Base-by-base conservation (phyloP, 2,329 filamentous ascomycete genomes). In the Allantophomopsis lycopodina region DNA sequence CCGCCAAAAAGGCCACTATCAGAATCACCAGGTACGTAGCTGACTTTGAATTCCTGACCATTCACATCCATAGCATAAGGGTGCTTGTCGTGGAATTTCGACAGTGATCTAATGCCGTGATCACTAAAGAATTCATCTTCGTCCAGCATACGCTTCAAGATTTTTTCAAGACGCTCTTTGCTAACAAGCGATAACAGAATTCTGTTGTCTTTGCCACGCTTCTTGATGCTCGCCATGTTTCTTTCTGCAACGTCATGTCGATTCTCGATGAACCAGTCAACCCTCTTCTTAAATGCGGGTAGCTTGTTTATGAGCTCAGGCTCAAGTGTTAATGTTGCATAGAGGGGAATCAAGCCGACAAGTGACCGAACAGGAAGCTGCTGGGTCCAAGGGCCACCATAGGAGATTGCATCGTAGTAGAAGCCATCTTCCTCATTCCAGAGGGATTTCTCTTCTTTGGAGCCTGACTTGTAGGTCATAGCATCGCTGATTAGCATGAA, bases 391-490 rank as follows among this genome's bases (percentile, higher is more conserved):
- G 88, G 88, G 7, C 87, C 87, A 37, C 89, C 89, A 76, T 86
- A 96, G 1, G 88, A 93, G 47, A 96, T 96, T 18, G 89, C 89
- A 62, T 96, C 89, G 56, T 96, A 96, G 69, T 96, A 96, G 68
- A 96, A 96, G 41, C 85, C 87, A 59, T 96, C 89, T 46, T 94
- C 75, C 20, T 95, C 87, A 54, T 95, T 96, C 89, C 89, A 96
- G 7, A 96, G 65, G 28, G 88, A 94, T 54, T 85, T 76, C 52
- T 91, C 83, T 49, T 76, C 79, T 64, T 62, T 79, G 61, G 60
- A 69, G 50, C 64, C 85, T 51, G 69, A 74, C 61, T 71, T 81
- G 70, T 83, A 88, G 0, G 82, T 86, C 89, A 96, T 95, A 42
- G 89, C 91, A 63, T 96, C 91, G 55, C 86, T 93, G 59, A 96